Evolutionary conservation across 345 rosid species (phyloP).

Genomic region (Populus euphratica): DNA sequence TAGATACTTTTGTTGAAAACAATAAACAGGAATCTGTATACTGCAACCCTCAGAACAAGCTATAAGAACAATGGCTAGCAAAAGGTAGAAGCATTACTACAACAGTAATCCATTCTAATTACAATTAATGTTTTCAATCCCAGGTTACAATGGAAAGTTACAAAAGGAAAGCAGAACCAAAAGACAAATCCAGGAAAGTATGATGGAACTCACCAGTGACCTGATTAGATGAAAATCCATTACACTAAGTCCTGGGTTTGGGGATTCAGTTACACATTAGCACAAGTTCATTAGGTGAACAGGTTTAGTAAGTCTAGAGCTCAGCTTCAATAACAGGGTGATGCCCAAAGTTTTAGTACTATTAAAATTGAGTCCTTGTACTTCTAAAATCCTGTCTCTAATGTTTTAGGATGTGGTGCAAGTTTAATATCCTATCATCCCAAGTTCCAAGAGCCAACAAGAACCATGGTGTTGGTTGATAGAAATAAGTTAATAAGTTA

Average conservation of each 20-base stretch:
- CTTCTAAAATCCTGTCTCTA: not conserved
- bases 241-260: not conserved
- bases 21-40: not conserved
- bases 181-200: not conserved
- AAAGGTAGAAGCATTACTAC: not conserved
- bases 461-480: not conserved
- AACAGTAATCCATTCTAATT: not conserved
- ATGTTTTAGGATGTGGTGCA: not conserved
- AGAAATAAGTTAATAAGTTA: not conserved
- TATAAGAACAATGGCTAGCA: not conserved
- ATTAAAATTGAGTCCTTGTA: not conserved
- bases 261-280: not conserved
- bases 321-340: not conserved
- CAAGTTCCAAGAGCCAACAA: not conserved
- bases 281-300: not conserved
- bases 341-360: not conserved
- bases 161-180: not conserved
- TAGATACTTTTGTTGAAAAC: not conserved
- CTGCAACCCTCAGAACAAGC: not conserved
- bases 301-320: not conserved
- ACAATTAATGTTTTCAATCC: not conserved
- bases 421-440: not conserved
- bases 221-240: not conserved
- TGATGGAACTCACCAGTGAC: not conserved
- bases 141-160: not conserved